Conservation (phyloP, 495 filamentous ascomycete species). For the Delitschia confertaspora region DNA sequence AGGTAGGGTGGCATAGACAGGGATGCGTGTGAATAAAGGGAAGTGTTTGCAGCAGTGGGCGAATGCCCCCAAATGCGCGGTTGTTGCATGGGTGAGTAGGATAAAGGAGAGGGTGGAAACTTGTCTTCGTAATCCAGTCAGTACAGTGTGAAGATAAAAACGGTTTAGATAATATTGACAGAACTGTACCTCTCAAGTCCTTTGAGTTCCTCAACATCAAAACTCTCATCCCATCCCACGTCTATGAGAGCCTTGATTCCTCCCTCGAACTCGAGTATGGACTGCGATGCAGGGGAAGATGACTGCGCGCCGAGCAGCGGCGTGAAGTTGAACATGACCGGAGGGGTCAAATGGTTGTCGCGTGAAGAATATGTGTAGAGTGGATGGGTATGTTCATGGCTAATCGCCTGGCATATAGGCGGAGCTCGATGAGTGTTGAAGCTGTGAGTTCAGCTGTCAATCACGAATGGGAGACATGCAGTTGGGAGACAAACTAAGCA, state of each 20-base stretch:
- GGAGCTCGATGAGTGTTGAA: too few species aligned
- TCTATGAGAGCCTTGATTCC: slow-evolving; percentile 92
- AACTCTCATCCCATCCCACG: slow-evolving; percentile 90
- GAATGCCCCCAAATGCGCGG: slow-evolving; percentile 82
- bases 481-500: too few species aligned
- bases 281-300: slow-evolving; percentile 78
- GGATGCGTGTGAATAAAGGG: slow-evolving; percentile 82
- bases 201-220: slow-evolving; percentile 68
- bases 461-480: too few species aligned
- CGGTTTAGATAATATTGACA: slow-evolving; percentile 19
- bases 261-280: slow-evolving; percentile 89
- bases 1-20: slow-evolving; percentile 90
- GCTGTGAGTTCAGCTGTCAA: too few species aligned
- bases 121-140: slow-evolving; percentile 49
- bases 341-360: not conserved
- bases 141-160: too few species aligned
- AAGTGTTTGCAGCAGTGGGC: slow-evolving; percentile 97
- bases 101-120: slow-evolving; percentile 85
- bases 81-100: slow-evolving; percentile 88
- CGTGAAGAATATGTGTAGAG: too few species aligned
- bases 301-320: slow-evolving; percentile 86
- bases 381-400: too few species aligned
- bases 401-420: too few species aligned
- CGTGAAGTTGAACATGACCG: slow-evolving; percentile 85
- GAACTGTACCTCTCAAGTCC: slow-evolving; percentile 74